Conservation (phyloP, 768 basidiomycete species). For the Rhodosporidiobolus sp. region DNA sequence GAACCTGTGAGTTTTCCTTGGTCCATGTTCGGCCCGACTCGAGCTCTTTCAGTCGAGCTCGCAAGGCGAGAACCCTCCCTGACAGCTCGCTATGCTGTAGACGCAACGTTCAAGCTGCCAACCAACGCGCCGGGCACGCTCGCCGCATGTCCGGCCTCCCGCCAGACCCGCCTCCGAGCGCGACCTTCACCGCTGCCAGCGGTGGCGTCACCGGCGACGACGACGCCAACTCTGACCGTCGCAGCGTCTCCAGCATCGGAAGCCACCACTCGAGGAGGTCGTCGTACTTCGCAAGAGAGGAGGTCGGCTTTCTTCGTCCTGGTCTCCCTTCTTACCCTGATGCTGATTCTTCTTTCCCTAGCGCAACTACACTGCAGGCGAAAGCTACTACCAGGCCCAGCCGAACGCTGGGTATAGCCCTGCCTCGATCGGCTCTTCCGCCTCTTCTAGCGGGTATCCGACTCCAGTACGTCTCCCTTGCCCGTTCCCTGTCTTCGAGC, state of each 20-base stretch:
- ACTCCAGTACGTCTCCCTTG: too few relatives aligned
- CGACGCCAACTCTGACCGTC: neutral
- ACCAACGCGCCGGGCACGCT: neutral
- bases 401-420: too few relatives aligned
- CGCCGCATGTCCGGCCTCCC: neutral
- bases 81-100: too few relatives aligned
- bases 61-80: too few relatives aligned
- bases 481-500: too few relatives aligned
- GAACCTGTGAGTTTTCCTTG: neutral
- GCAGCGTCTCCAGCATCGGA: constrained; percentile 8
- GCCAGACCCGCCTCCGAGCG: neutral
- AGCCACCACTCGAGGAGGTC: neutral
- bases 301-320: neutral
- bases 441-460: too few relatives aligned
- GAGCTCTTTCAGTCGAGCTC: neutral
- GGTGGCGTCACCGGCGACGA: neutral
- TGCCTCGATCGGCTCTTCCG: too few relatives aligned
- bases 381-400: too few relatives aligned
- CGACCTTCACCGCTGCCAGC: neutral
- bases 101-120: too few relatives aligned
- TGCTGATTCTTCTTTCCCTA: too few relatives aligned
- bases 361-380: too few relatives aligned
- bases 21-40: neutral
- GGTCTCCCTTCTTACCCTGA: too few relatives aligned
- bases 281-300: neutral